Conservation (phyloP, 345 rosid species). For the Lepidium aucheri region DNA sequence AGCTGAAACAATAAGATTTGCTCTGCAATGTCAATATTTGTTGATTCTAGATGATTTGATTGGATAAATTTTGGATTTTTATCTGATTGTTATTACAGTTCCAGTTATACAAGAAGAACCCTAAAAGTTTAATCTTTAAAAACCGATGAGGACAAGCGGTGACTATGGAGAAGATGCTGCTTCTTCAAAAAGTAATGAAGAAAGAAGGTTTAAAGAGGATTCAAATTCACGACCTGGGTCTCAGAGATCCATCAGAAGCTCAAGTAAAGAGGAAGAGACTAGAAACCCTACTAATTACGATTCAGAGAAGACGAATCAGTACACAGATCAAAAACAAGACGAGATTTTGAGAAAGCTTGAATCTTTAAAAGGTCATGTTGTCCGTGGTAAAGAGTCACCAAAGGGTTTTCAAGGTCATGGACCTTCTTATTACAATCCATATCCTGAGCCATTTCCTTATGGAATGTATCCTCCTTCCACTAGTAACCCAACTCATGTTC, state of each 20-base stretch:
- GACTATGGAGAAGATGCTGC: neutral
- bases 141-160: slow-evolving; percentile 25
- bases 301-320: neutral
- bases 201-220: neutral
- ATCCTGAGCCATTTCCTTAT: slow-evolving; percentile 38
- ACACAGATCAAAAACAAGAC: slow-evolving; percentile 25
- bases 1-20: neutral
- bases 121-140: neutral
- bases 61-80: too few species aligned
- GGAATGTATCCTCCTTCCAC: slow-evolving; percentile 36
- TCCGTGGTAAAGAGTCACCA: slow-evolving; percentile 5
- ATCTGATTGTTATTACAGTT: neutral
- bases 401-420: slow-evolving; percentile 18
- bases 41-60: too few species aligned
- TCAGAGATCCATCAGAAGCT: neutral
- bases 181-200: slow-evolving; percentile 9
- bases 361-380: slow-evolving; percentile 16
- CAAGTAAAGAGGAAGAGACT: neutral
- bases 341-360: slow-evolving; percentile 26
- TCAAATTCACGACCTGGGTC: slow-evolving; percentile 5
- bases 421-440: slow-evolving; percentile 40
- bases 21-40: neutral
- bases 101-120: neutral
- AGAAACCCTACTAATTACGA: too few species aligned
- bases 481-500: slow-evolving; percentile 39